phyloP scores from a whole-genome alignment of 768 basidiomycete species.

The Rhodosporidiobolus odoratus region DNA sequence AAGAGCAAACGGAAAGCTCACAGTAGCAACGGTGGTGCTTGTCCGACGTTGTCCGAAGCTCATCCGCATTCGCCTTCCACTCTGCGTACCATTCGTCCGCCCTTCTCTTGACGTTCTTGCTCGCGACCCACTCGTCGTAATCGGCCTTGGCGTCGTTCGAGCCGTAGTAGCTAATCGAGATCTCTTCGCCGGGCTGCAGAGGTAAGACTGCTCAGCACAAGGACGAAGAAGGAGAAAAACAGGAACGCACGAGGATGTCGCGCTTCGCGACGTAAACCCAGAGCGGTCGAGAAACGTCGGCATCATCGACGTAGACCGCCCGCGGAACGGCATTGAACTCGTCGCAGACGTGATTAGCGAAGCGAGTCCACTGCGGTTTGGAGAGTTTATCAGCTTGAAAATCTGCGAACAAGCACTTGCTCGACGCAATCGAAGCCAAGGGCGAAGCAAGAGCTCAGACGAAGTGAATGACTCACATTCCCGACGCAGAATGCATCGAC shows the following conservation, averaged over 20 bases:
- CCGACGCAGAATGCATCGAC: constrained; percentile 27
- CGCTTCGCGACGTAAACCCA: constrained; percentile 19
- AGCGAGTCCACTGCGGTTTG: constrained; percentile 33
- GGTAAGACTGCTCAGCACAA: neutral
- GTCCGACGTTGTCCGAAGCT: neutral
- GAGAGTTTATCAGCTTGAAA: neutral
- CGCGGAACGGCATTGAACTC: constrained; percentile 7
- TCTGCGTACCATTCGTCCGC: neutral
- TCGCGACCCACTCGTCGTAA: neutral
- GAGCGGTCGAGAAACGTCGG: constrained; percentile 15
- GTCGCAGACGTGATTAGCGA: constrained; percentile 25
- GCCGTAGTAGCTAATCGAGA: constrained; percentile 17
- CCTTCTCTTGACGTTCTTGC: neutral
- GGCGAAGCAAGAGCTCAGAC: neutral
- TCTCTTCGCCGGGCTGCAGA: constrained; percentile 33
- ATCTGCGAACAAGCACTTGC: too few species aligned
- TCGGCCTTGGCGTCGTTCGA: neutral
- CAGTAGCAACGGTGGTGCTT: constrained; percentile 19
- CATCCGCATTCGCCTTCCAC: neutral
- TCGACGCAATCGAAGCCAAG: neutral
- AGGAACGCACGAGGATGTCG: constrained; percentile 12
- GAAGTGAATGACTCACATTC: constrained; percentile 22
- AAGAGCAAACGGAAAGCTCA: neutral
- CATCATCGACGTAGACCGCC: constrained; percentile 24
- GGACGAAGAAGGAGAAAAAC: neutral